Evolutionary conservation across 495 filamentous ascomycete species (phyloP).

Genomic region (Trichodelitschia bisporula): DNA sequence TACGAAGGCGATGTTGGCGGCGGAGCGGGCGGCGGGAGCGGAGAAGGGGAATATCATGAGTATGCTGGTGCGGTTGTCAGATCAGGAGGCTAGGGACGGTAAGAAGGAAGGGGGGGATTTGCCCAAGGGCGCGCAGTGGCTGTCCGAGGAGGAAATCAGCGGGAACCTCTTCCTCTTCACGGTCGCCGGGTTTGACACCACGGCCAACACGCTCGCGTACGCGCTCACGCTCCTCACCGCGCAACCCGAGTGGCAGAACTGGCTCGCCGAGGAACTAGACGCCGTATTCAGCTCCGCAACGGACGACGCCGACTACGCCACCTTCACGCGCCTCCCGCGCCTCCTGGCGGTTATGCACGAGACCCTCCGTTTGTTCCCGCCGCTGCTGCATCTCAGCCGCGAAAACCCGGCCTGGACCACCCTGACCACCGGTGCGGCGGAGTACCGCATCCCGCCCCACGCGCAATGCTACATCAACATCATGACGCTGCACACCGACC

Average conservation of each 20-base stretch:
- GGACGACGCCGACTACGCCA: constrained; percentile 2
- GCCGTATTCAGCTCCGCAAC: not conserved
- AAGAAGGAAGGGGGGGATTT: not conserved
- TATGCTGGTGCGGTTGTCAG: not conserved
- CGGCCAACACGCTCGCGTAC: constrained; percentile 4
- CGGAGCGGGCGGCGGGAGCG: too few relatives aligned
- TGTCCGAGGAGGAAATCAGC: constrained; percentile 4
- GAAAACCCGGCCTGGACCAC: not conserved
- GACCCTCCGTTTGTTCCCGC: constrained; percentile 4
- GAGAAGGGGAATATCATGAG: constrained; percentile 2
- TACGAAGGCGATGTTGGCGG: too few relatives aligned
- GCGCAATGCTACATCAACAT: constrained; percentile 1
- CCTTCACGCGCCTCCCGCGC: constrained; percentile 3
- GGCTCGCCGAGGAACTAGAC: constrained; percentile 6
- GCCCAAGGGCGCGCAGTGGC: not conserved
- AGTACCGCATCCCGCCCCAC: not conserved
- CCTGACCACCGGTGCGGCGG: constrained; percentile 1
- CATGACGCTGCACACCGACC: not conserved
- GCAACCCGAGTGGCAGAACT: constrained; percentile 6
- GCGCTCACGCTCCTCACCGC: constrained; percentile 3
- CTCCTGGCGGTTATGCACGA: constrained; percentile 4
- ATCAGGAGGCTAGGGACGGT: not conserved
- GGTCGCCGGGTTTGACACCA: constrained; percentile 8
- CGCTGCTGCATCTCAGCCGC: constrained; percentile 2
- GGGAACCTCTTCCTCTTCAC: constrained; percentile 9